These are phyloP conservation scores for Pyrrhoderma noxium DNA, from an alignment of 1,284 basidiomycete species.

Conservation along the genomic window DNA sequence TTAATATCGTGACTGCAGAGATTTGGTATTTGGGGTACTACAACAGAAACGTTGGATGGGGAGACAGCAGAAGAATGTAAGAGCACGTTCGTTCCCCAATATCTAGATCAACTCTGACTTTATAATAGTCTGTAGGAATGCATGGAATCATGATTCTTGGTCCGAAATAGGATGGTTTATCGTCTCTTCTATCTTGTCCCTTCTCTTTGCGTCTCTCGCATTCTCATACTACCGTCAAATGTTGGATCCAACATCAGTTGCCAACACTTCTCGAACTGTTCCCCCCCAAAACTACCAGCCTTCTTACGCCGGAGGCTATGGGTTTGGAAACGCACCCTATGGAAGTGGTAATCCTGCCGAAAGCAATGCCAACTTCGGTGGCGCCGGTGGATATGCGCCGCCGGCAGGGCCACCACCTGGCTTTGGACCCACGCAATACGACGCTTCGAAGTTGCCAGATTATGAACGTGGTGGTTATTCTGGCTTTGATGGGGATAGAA, in stretches of 20 bases:
- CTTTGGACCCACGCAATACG: conserved; percentile 16
- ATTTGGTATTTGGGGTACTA: conserved; percentile 37
- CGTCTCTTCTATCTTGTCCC: conserved; percentile 41
- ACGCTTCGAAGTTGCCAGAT: conserved; percentile 14
- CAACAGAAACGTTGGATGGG: conserved; percentile 28
- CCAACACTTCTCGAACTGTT: conserved; percentile 28
- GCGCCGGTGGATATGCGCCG: conserved; percentile 28
- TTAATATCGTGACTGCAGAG: conserved; percentile 8
- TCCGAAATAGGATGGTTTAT: conserved; percentile 54
- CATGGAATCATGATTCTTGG: conserved; percentile 55
- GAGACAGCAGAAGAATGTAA: conserved; percentile 40
- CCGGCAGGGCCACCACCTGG: conserved; percentile 40
- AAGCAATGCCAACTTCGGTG: background rate
- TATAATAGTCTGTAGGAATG: conserved; percentile 42
- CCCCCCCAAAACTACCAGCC: conserved; percentile 35
- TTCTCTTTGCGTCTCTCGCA: conserved; percentile 52
- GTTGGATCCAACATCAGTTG: conserved; percentile 48
- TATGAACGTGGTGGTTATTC: conserved; percentile 15
- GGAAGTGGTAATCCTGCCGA: conserved; percentile 15
- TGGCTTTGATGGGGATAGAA: conserved; percentile 8
- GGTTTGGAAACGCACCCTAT: conserved; percentile 18
- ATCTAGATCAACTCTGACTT: background rate
- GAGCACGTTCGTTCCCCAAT: conserved; percentile 21
- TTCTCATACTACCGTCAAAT: conserved; percentile 67
- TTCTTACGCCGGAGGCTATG: conserved; percentile 29